phyloP scores from a whole-genome alignment of 1,139 yeast genomes.

The Candida buenavistaensis region DNA sequence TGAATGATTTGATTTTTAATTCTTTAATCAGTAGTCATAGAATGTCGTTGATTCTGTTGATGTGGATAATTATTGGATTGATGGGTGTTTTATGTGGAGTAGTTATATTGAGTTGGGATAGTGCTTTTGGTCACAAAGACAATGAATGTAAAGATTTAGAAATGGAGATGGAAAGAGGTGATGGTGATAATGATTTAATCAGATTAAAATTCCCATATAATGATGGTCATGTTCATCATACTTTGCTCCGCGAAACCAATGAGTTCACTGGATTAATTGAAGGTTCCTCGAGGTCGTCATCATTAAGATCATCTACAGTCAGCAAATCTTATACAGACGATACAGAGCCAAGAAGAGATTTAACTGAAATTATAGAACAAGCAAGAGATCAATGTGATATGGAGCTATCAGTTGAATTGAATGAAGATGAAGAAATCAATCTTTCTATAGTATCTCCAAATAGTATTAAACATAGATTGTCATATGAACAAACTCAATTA shows the following conservation, averaged over 20 bases:
- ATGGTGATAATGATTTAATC: constrained; percentile 11
- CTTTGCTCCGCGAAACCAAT: constrained; percentile 1
- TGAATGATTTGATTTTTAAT: constrained; percentile 67
- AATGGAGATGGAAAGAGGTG: constrained; percentile 1
- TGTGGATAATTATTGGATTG: constrained; percentile 40
- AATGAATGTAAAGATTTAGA: constrained; percentile 2
- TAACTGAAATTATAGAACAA: not conserved
- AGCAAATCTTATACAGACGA: constrained; percentile 2
- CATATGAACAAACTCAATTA: constrained; percentile 14
- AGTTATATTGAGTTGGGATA: constrained; percentile 45
- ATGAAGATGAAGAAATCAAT: not conserved
- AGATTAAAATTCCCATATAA: constrained; percentile 12
- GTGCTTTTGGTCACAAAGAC: constrained; percentile 28
- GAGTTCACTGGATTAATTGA: constrained; percentile 8
- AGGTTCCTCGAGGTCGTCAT: constrained; percentile 6
- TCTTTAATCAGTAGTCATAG: constrained; percentile 28
- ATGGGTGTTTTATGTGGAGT: constrained; percentile 43
- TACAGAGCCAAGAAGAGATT: not conserved
- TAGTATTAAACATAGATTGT: constrained; percentile 5
- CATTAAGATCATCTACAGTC: constrained; percentile 1
- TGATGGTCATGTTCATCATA: not conserved
- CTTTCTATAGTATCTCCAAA: constrained; percentile 2
- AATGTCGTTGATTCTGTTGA: constrained; percentile 32
- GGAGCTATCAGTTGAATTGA: constrained; percentile 4
- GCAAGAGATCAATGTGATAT: constrained; percentile 1